Conservation (phyloP, 352 stramenopile species). For the Globisporangium acanthophoron region DNA sequence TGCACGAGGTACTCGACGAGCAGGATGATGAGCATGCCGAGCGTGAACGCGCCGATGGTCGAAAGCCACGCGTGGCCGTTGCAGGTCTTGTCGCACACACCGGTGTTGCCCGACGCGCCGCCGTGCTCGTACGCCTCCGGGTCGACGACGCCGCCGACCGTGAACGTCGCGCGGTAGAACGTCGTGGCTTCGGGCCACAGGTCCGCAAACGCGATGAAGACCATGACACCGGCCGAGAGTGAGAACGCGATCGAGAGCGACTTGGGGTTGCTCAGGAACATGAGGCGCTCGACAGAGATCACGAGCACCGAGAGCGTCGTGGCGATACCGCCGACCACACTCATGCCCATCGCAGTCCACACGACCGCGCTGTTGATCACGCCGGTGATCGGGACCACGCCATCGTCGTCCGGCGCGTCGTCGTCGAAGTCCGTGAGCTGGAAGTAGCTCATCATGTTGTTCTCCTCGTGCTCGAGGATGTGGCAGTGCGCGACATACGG, state of each 20-base stretch:
- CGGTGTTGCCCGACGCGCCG: conserved; percentile 19
- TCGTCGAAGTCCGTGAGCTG: conserved; percentile 43
- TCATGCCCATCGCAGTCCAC: conserved; percentile 68
- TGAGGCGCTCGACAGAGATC: conserved; percentile 57
- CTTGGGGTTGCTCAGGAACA: conserved; percentile 51
- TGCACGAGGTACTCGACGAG: conserved; percentile 65
- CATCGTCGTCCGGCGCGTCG: conserved; percentile 38
- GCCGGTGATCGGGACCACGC: conserved; percentile 19
- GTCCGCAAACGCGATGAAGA: conserved; percentile 73
- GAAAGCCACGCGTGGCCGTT: conserved; percentile 55
- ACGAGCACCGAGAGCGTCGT: conserved; percentile 63
- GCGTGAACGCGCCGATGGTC: conserved; percentile 44
- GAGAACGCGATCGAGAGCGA: conserved; percentile 64
- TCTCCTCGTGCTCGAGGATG: conserved; percentile 75
- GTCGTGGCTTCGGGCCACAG: conserved; percentile 51
- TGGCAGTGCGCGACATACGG: conserved; percentile 76
- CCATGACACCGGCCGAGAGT: conserved; percentile 70
- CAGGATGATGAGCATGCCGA: conserved; percentile 58
- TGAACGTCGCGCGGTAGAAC: conserved; percentile 54
- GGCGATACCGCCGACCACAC: conserved; percentile 59
- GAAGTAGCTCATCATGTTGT: conserved; percentile 71
- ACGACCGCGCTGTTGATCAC: conserved; percentile 48
- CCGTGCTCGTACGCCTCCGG: conserved; percentile 67
- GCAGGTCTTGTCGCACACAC: conserved; percentile 57
- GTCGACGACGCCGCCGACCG: conserved; percentile 40